phyloP scores from a whole-genome alignment of 176 grass and related monocot genomes.

The Puccinellia tenuiflora region DNA sequence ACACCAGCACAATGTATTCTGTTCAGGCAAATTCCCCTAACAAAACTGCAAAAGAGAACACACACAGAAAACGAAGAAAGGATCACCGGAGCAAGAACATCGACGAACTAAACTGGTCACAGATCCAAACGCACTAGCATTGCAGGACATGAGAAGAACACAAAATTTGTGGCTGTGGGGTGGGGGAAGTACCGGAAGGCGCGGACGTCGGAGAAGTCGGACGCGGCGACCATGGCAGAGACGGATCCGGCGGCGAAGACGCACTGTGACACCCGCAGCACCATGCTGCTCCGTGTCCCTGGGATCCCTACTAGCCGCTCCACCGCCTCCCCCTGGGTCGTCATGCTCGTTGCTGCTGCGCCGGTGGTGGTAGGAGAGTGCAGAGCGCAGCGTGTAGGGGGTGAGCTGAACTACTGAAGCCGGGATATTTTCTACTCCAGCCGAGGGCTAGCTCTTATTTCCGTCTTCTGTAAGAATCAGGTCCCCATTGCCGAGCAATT shows the following conservation, averaged over 20 bases:
- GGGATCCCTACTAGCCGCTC: slow-evolving; percentile 40
- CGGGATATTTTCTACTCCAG: too few relatives aligned
- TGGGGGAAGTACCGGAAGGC: slow-evolving; percentile 44
- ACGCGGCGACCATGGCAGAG: slow-evolving; percentile 45
- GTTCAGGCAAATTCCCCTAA: not conserved
- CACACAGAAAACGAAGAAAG: not conserved
- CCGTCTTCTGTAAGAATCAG: too few relatives aligned
- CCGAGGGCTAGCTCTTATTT: too few relatives aligned
- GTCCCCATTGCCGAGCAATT: too few relatives aligned
- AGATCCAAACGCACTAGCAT: not conserved
- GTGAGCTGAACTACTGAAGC: not conserved
- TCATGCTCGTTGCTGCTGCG: not conserved
- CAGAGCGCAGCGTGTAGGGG: not conserved
- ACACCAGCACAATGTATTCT: not conserved
- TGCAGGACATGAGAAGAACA: not conserved
- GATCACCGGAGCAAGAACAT: not conserved
- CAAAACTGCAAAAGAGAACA: not conserved
- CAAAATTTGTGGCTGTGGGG: not conserved
- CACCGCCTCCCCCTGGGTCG: not conserved
- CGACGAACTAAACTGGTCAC: not conserved
- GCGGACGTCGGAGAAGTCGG: slow-evolving; percentile 52
- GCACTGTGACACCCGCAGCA: slow-evolving; percentile 51
- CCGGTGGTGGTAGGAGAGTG: not conserved
- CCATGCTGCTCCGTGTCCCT: slow-evolving; percentile 66
- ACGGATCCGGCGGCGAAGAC: slow-evolving; percentile 44